Conservation (phyloP, 2,329 filamentous ascomycete genomes). For the Allantophomopsis cytisporea region DNA sequence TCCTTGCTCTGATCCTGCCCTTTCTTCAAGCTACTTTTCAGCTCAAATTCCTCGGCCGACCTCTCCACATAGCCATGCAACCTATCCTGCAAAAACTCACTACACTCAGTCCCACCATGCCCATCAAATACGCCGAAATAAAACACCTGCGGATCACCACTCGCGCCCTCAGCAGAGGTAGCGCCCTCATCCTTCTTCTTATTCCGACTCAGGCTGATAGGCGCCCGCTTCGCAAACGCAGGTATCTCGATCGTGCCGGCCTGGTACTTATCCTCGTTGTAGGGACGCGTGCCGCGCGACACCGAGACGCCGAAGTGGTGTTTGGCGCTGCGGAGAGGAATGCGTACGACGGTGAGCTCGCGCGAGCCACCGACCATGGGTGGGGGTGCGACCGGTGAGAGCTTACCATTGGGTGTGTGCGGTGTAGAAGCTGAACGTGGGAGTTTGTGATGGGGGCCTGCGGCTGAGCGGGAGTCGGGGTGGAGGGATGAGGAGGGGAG, state of each 20-base stretch:
- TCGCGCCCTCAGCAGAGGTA: conserved; percentile 60
- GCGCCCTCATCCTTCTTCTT: conserved; percentile 31
- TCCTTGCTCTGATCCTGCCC: conserved; percentile 8
- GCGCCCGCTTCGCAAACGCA: conserved; percentile 76
- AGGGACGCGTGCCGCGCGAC: conserved; percentile 68
- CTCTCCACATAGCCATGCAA: conserved; percentile 84
- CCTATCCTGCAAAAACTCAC: conserved; percentile 70
- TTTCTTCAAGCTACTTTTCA: conserved; percentile 59
- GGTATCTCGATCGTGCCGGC: conserved; percentile 89
- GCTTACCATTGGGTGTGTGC: conserved; percentile 43
- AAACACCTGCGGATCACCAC: conserved; percentile 89
- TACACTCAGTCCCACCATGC: conserved; percentile 83
- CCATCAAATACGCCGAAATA: conserved; percentile 97
- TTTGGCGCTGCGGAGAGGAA: conserved; percentile 84
- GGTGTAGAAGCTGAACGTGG: conserved; percentile 75
- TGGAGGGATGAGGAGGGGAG: conserved; percentile 87
- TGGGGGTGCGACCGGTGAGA: conserved; percentile 42
- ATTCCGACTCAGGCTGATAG: conserved; percentile 36
- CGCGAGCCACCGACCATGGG: conserved; percentile 46
- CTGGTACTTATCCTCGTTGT: conserved; percentile 91
- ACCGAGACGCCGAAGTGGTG: conserved; percentile 83
- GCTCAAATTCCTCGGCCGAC: conserved; percentile 60
- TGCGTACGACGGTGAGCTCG: conserved; percentile 87
- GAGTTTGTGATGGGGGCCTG: conserved; percentile 67
- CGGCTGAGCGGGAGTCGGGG: conserved; percentile 58